Conservation (phyloP, 2,329 filamentous ascomycete species). For the Diaporthe australafricana region DNA sequence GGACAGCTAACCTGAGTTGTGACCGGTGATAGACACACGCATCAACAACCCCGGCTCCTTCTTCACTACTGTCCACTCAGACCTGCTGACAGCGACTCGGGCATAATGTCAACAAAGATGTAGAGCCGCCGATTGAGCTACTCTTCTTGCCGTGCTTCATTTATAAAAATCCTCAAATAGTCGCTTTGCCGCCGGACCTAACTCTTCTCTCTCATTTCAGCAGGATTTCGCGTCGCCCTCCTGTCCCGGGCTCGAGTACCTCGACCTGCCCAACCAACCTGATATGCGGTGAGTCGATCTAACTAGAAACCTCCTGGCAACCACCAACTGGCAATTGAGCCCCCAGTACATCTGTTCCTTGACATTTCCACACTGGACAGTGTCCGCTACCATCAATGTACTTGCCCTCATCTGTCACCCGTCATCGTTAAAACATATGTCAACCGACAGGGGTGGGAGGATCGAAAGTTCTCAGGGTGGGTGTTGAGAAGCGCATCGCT, state of each 20-base stretch:
- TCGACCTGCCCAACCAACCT: conserved; percentile 62
- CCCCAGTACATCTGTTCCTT: background rate
- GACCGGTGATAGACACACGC: conserved; percentile 20
- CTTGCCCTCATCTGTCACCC: conserved; percentile 35
- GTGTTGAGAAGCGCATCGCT: conserved; percentile 16
- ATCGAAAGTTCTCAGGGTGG: conserved; percentile 17
- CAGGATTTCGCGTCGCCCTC: conserved; percentile 68
- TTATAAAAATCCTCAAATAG: conserved; percentile 36
- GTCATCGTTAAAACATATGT: conserved; percentile 23
- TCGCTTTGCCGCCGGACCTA: conserved; percentile 41
- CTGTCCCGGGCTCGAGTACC: conserved; percentile 63
- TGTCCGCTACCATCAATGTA: conserved; percentile 29
- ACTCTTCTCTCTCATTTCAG: conserved; percentile 45
- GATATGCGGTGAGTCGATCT: conserved; percentile 65
- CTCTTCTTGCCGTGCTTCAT: background rate
- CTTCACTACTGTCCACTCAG: conserved; percentile 10
- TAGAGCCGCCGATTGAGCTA: conserved; percentile 30
- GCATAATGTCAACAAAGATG: conserved; percentile 27
- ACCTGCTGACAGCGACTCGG: conserved; percentile 16
- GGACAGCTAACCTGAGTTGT: conserved; percentile 19
- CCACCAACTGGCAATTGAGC: background rate
- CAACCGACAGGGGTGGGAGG: conserved; percentile 27
- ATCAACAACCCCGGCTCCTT: conserved; percentile 13
- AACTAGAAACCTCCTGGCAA: background rate
- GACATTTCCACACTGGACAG: conserved; percentile 3